Base-by-base conservation (phyloP, 768 basidiomycete genomes). In the Leccinum broughii region DNA sequence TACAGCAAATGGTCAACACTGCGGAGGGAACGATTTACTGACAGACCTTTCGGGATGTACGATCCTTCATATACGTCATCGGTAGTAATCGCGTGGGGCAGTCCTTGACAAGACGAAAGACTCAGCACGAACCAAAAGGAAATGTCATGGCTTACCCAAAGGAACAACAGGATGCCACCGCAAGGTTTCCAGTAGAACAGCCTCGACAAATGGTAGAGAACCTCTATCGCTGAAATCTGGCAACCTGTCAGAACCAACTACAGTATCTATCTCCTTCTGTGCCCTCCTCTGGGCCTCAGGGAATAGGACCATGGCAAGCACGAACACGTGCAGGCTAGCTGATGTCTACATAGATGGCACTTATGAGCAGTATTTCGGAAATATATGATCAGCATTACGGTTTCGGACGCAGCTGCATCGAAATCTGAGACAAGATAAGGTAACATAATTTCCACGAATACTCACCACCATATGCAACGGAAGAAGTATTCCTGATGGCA, bases 261-360 rank as follows among this genome's bases (percentile, higher is more conserved):
- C 58, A 26, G 35, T 26, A 28, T 69, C 62, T 56, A 72, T 66
- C 61, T 72, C 71, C 32, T 59, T 58, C 26, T 71, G 71, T 24
- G 65, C 70, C 56, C 53, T 67, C 49, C 26, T 59, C 49, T 68
- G 70, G 4, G 44, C 64, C 17, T 66, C 68, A 5, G 71, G 72
- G n/a, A 63, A 68, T 52, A 72, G 55, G 35, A 69, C 62, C 71
- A 72, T 72, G 10, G 68, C 62, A 14, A 73, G 72, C n/a, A 73
- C 26, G 55, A 73, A 70, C 13, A 70, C 57, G 0, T 60, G 52
- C 51, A 71, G 52, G 15, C 50, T 61, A 17, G 50, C 57, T 9
- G 69, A 63, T 22, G 71, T 72, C 70, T 72, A n/a, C 8, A 15
- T 32, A 20, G 17, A 48, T 46, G 39, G 1, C 22, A 34, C 2